These are phyloP conservation scores for Gossypium gossypioides DNA, from an alignment of 441 rosid genomes.

Conservation along the genomic window DNA sequence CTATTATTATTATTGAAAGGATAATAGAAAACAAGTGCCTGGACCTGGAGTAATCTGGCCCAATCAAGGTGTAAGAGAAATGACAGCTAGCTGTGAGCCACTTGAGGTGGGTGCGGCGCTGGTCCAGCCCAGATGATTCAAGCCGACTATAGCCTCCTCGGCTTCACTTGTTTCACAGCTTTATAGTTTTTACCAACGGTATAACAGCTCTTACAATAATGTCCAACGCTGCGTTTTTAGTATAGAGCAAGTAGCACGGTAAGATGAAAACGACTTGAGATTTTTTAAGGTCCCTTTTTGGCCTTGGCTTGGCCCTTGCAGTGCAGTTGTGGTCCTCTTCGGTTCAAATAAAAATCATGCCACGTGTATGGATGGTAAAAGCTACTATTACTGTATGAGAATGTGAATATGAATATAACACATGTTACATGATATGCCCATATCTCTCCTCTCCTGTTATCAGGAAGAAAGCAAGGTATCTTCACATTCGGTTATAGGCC, in stretches of 20 bases:
- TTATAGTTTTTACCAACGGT: neutral
- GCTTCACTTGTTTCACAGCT: neutral
- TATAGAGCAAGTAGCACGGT: neutral
- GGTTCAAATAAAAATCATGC: too few species aligned
- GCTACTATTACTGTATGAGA: too few species aligned
- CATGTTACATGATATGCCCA: too few species aligned
- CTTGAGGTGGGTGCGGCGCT: neutral
- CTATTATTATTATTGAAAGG: neutral
- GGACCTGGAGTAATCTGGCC: neutral
- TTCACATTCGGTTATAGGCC: neutral
- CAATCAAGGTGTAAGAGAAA: neutral
- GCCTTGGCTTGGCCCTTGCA: neutral
- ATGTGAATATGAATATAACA: too few species aligned
- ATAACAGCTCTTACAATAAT: too few species aligned
- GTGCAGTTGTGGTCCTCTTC: neutral
- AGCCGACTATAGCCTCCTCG: neutral
- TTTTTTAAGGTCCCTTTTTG: neutral
- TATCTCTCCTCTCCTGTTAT: too few species aligned
- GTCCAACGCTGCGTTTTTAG: too few species aligned
- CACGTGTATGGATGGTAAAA: too few species aligned
- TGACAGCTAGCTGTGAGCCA: neutral
- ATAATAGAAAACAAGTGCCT: neutral
- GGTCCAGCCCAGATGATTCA: conserved; percentile 19
- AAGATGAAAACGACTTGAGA: conserved; percentile 2
- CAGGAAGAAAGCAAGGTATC: neutral